Evolutionary conservation across 768 basidiomycete genomes (phyloP).

Genomic region (Tricholoma flavovirens): DNA sequence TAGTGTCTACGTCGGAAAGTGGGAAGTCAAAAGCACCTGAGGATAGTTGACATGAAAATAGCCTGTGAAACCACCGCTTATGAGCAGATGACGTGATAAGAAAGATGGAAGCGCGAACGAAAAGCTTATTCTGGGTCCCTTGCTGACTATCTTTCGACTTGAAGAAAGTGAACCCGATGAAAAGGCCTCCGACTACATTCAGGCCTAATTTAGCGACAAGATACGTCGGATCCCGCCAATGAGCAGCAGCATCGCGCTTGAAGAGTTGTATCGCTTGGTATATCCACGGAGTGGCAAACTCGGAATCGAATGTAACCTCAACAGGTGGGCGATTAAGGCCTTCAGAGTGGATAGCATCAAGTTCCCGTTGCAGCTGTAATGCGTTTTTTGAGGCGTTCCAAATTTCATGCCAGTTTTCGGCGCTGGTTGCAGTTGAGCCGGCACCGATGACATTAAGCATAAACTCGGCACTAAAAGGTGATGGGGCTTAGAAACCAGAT

Average conservation of each 20-base stretch:
- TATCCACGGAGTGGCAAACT: constrained; percentile 50
- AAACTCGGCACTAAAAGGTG: constrained; percentile 45
- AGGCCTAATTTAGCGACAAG: constrained; percentile 52
- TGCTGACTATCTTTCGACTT: constrained; percentile 46
- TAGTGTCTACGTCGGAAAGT: neutral
- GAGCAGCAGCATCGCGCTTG: constrained; percentile 36
- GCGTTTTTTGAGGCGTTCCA: constrained; percentile 54
- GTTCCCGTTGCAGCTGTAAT: constrained; percentile 26
- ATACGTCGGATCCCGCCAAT: constrained; percentile 61
- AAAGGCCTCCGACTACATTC: constrained; percentile 48
- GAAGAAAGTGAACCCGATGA: constrained; percentile 65
- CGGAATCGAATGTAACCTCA: constrained; percentile 29
- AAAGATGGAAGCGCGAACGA: constrained; percentile 34
- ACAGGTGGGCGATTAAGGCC: constrained; percentile 39
- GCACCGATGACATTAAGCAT: constrained; percentile 79
- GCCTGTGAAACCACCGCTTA: constrained; percentile 24
- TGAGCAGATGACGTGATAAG: constrained; percentile 8
- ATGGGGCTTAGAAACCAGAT: neutral
- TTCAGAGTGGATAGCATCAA: constrained; percentile 44
- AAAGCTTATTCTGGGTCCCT: constrained; percentile 62
- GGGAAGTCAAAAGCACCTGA: constrained; percentile 18
- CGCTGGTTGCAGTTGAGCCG: constrained; percentile 54
- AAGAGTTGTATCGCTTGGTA: constrained; percentile 41
- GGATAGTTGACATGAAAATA: constrained; percentile 52
- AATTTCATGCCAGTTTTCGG: constrained; percentile 47